phyloP scores from a whole-genome alignment of 768 basidiomycete species.

The Leccinum ochraceum region DNA sequence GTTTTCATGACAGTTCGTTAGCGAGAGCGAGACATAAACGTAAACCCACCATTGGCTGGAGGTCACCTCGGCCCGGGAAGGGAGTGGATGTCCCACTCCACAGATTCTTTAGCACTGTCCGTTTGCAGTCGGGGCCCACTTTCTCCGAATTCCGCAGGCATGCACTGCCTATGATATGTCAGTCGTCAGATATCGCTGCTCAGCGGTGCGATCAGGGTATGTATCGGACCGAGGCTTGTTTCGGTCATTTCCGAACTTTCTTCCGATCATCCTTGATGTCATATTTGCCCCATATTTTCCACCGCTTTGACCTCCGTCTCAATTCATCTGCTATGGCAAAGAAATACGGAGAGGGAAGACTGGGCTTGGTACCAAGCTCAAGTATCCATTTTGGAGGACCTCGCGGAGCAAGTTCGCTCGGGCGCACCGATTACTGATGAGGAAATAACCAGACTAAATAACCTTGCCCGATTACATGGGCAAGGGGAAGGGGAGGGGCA shows the following conservation, averaged over 20 bases:
- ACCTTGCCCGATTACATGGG: constrained; percentile 47
- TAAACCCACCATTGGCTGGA: no score
- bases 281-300: constrained; percentile 66
- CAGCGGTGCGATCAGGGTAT: neutral
- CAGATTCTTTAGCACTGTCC: neutral
- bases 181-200: constrained; percentile 19
- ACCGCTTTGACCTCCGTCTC: constrained; percentile 66
- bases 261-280: constrained; percentile 18
- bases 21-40: neutral
- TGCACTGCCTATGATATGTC: neutral
- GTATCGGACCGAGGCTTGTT: neutral
- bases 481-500: constrained; percentile 13
- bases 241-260: neutral
- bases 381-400: constrained; percentile 61
- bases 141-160: neutral
- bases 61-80: no score
- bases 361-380: constrained; percentile 56
- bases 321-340: constrained; percentile 61
- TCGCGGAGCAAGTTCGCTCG: constrained; percentile 52
- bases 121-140: neutral
- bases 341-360: constrained; percentile 52
- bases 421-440: constrained; percentile 44
- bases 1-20: constrained; percentile 17
- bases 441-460: constrained; percentile 54
- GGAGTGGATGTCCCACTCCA: neutral